These are phyloP conservation scores for Pharus latifolius DNA, from an alignment of 176 grass and related monocot genomes.

Conservation along the genomic window DNA sequence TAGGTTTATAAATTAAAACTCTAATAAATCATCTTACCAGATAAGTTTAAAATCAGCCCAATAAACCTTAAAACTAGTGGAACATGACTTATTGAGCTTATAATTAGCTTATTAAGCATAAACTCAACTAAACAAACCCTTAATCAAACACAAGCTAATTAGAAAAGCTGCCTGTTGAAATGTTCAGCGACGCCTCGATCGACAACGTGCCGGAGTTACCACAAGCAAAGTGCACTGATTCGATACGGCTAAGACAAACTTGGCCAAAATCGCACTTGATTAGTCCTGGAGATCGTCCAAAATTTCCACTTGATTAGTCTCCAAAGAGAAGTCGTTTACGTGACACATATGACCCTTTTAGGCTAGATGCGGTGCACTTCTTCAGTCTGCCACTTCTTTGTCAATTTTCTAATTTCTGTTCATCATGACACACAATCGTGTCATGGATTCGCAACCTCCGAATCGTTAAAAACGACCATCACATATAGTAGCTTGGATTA, in stretches of 20 bases:
- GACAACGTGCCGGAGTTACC: too few species aligned
- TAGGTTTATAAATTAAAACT: too few species aligned
- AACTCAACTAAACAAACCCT: too few species aligned
- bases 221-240: not conserved
- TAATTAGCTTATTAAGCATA: too few species aligned
- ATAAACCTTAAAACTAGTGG: too few species aligned
- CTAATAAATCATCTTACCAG: too few species aligned
- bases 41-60: too few species aligned
- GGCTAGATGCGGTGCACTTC: conserved; percentile 8
- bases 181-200: not conserved
- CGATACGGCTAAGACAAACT: not conserved
- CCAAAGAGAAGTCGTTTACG: not conserved
- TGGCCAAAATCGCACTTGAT: not conserved
- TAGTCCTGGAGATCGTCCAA: not conserved
- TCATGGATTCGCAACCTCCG: not conserved
- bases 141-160: not conserved
- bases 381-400: not conserved
- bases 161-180: not conserved
- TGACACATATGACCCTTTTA: not conserved
- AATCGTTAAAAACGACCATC: too few species aligned
- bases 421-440: not conserved
- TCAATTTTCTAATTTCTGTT: not conserved
- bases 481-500: not conserved
- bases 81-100: too few species aligned
- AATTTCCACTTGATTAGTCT: not conserved